Evolutionary conservation across 495 filamentous ascomycete species (phyloP).

Genomic region (Terfezia claveryi): DNA sequence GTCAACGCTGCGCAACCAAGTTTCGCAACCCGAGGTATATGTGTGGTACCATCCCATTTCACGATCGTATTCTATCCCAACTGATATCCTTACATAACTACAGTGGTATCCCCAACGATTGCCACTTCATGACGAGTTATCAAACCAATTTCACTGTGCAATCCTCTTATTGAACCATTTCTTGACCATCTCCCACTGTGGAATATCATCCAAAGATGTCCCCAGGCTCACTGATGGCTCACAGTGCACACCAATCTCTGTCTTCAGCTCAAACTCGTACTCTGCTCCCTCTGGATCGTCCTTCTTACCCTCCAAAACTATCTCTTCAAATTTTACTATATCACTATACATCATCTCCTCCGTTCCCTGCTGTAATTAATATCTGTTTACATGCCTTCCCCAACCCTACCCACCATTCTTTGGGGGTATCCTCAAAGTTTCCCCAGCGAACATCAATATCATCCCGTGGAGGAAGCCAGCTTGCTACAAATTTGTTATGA

Average conservation of each 20-base stretch:
- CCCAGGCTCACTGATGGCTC: not conserved
- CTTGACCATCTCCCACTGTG: not conserved
- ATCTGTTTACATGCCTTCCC: not conserved
- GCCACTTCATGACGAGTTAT: too few species aligned
- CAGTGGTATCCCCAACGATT: too few species aligned
- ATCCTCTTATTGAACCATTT: not conserved
- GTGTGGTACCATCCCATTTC: too few species aligned
- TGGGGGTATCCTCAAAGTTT: not conserved
- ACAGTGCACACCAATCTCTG: not conserved
- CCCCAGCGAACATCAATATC: not conserved
- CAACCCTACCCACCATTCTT: not conserved
- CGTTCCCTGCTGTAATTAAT: not conserved
- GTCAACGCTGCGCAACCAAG: too few species aligned
- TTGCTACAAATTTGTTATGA: not conserved
- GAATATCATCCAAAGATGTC: not conserved
- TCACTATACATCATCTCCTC: not conserved
- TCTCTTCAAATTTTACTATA: not conserved
- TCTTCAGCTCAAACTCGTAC: not conserved
- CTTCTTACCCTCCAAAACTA: not conserved
- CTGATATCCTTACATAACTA: too few species aligned
- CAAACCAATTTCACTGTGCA: too few species aligned
- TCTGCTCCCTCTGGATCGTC: not conserved
- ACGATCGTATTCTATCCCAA: too few species aligned
- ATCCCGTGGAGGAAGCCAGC: not conserved
- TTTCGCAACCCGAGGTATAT: too few species aligned